Conservation (phyloP, 2,329 filamentous ascomycete genomes). For the Beauveria brongniartii region DNA sequence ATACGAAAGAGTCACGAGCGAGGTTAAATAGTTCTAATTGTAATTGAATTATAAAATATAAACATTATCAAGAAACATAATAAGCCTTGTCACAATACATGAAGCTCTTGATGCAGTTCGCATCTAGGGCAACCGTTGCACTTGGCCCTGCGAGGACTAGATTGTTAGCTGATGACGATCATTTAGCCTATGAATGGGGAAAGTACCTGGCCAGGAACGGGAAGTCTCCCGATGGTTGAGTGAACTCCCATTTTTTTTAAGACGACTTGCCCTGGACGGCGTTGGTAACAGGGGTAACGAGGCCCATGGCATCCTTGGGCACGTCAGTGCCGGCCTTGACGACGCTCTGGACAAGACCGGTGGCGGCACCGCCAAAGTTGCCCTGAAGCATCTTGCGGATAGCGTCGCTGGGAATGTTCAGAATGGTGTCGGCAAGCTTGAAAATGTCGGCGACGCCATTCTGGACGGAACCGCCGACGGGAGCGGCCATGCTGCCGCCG, state of each 20-base stretch:
- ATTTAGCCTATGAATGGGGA: not conserved
- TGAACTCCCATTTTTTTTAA: not conserved
- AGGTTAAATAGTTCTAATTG: not conserved
- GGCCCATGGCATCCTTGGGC: conserved; percentile 4
- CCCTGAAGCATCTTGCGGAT: not conserved
- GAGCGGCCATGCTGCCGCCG: conserved; percentile 5
- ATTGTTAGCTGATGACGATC: not conserved
- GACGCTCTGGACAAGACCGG: not conserved
- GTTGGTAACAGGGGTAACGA: not conserved
- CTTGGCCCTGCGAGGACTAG: not conserved
- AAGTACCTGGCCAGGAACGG: not conserved
- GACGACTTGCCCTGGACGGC: not conserved
- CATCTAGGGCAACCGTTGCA: not conserved
- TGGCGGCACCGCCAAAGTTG: conserved; percentile 4
- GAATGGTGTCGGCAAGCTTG: conserved; percentile 12
- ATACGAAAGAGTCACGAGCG: too few relatives aligned
- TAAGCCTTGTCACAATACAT: not conserved
- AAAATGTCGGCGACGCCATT: conserved; percentile 11
- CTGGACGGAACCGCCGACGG: conserved; percentile 7
- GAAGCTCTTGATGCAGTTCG: not conserved
- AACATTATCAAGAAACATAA: not conserved
- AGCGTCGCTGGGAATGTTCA: conserved; percentile 14
- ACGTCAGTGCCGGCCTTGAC: conserved; percentile 2
- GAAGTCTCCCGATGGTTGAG: not conserved
- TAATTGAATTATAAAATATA: not conserved